Evolutionary conservation across 148 eudicot species (phyloP).

Genomic region (Spergularia marina): DNA sequence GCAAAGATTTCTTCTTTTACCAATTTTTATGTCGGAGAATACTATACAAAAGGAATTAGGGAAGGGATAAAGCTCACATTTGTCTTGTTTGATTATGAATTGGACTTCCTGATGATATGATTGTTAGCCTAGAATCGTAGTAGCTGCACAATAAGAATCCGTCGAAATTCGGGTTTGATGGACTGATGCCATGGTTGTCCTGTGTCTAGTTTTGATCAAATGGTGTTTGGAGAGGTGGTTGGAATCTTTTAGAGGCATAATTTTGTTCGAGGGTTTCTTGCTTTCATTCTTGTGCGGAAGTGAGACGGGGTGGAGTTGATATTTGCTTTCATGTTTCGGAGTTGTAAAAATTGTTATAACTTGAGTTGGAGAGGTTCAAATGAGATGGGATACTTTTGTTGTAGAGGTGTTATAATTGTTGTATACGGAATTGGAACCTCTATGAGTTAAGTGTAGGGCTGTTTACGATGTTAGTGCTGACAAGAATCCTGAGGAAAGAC

Average conservation of each 20-base stretch:
- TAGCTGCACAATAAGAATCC: background rate
- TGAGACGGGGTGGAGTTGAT: background rate
- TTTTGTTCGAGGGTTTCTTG: background rate
- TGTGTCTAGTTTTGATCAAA: background rate
- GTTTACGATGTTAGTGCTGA: too few relatives aligned
- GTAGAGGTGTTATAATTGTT: background rate
- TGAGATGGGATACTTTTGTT: background rate
- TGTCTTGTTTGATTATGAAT: background rate
- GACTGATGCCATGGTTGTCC: background rate
- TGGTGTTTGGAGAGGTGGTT: background rate
- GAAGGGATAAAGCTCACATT: background rate
- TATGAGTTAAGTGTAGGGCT: too few relatives aligned
- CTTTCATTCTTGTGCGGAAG: background rate
- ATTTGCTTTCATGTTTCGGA: background rate
- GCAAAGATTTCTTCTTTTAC: background rate
- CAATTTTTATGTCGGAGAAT: background rate
- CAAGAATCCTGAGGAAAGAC: too few relatives aligned
- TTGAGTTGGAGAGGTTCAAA: background rate
- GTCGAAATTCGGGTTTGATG: background rate
- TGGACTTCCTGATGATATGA: background rate
- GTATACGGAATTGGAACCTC: too few relatives aligned
- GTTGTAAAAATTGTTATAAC: background rate
- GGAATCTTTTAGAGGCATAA: background rate
- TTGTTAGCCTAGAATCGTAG: background rate
- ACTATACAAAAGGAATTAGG: background rate